Evolutionary conservation across 2,329 filamentous ascomycete species (phyloP), one percentile per base, ranked within the genome.

Genomic region (Fusarium hainanense): DNA sequence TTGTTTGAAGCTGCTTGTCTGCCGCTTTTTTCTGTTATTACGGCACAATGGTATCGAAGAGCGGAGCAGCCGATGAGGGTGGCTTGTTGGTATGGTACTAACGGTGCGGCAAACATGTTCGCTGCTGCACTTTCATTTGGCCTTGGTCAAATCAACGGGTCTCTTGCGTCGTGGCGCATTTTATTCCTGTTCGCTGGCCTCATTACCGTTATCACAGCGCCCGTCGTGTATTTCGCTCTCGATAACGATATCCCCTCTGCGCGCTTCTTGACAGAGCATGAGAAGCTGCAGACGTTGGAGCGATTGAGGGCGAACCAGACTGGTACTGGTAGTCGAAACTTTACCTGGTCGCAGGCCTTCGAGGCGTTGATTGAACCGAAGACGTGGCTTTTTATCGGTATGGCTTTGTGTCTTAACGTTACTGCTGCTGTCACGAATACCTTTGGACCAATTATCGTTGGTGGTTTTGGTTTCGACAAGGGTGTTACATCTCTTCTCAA

Each of bases 271-370:
- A 90, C 82, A 10, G 85, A 90, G 54, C 84, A 88, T 47, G 92
- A 95, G 69, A 88, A 88, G 14, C 77, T 89, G 0, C 83, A 93
- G 43, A 91, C 90, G 0, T 82, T 94, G 27, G 92, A 93, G 68
- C 85, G 92, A 0, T 87, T 95, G 8, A 85, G 92, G 0, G 84
- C 88, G 23, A 95, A 95, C 72, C 89, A 93, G 76, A 92, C 92
- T 63, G 92, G 92, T 1, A 89, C 92, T 18, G 90, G 90, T 3
- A 91, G 88, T 65, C 89, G 89, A 68, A 85, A 91, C 66, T 92
- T 90, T 79, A 91, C 91, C 68, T 83, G 85, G 80, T 84, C 86
- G 23, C 93, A 96, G 67, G 81, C 91, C 2, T 82, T 85, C 18
- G 85, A 88, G 63, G 77, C 80, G 0, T 70, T 82, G 5, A 59